Percentiles rank a stretch among this genome's conserved stretches.
These are phyloP conservation scores for Physcomitrellopsis africana DNA, from an alignment of 225 moss, liverwort and hornwort species.

Conservation along the genomic window DNA sequence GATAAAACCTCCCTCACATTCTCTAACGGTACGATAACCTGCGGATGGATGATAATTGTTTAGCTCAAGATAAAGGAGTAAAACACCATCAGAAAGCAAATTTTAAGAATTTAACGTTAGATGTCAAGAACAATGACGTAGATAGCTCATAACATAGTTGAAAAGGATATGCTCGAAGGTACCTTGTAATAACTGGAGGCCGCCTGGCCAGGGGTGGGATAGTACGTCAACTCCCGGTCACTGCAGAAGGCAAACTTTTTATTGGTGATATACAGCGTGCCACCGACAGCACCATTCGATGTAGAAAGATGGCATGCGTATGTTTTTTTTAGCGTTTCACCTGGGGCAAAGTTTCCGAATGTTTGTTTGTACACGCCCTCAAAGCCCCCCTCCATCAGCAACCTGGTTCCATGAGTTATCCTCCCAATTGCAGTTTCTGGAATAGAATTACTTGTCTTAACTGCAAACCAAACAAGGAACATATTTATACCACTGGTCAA, in stretches of 20 bases:
- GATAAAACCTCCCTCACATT: conserved; percentile 52
- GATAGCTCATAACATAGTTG: not conserved
- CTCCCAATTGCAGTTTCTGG: conserved; percentile 64
- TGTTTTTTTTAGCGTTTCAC: conserved; percentile 63
- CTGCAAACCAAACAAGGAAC: conserved; percentile 34
- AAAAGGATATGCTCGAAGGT: not conserved
- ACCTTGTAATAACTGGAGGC: conserved; percentile 73
- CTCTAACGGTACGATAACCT: conserved; percentile 68
- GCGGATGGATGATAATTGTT: not conserved
- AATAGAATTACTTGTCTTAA: conserved; percentile 56
- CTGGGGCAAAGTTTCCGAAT: conserved; percentile 44
- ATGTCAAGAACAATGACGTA: not conserved
- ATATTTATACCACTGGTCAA: not conserved
- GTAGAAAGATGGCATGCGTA: conserved; percentile 80
- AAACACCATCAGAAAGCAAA: not conserved
- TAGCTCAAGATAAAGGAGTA: not conserved
- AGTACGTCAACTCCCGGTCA: conserved; percentile 59
- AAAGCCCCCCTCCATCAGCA: conserved; percentile 65
- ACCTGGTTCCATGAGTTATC: conserved; percentile 54
- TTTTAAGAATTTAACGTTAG: not conserved
- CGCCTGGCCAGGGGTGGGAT: conserved; percentile 46
- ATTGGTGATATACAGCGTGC: conserved; percentile 65
- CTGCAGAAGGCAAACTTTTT: conserved; percentile 71
- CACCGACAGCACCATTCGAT: conserved; percentile 69
- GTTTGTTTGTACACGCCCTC: conserved; percentile 64